Base-by-base conservation (phyloP, 176 grass and related monocot species). In the Cenchrus americanus region DNA sequence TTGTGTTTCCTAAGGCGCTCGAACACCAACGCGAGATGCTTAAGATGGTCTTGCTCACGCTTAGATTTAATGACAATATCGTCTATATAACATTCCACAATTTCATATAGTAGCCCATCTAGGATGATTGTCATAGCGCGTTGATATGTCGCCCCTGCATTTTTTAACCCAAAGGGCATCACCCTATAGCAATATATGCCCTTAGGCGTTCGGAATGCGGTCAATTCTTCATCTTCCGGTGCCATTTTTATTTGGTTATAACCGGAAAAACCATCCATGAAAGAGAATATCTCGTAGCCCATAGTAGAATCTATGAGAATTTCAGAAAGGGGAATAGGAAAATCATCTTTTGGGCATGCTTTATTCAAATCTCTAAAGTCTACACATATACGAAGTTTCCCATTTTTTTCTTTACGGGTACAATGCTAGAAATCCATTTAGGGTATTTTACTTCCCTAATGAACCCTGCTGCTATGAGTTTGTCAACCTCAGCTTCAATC, bases 1-100 rank as follows among this genome's bases (percentile, higher is more conserved):
- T 82, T 34, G 7, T 73, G 55, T 6, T 62, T 26, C 21, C 68
- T 62, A 11, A 62, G 54, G 1, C 42, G 17, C 1, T 61, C 42
- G 7, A 82, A 72, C 2, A 72, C 80, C 8, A 26, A 22, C 7
- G 41, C 23, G 0, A 82, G 8, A 14, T 48, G 66, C 13, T 83
- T 50, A 6, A 75, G 4, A 8, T 83, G 81, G 0, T 81, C 66
- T 9, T 27, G 6, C 3, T 59, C 37, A 2, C 0, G 14, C 5
- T 59, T 81, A 14, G 79, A 81, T 27, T 83, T 83, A 2, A 82
- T 24, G 0, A 73, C 69, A 2, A 73, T 83, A 6, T 83, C 80
- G 1, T 83, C 80, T 63, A 62, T 73, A 15, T 73, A 73, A 1
- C 57, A 83, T 14, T 73, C 41, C 6, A 50, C 17, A 0, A 82